Evolutionary conservation across 1,284 basidiomycete species (phyloP).

Genomic region (Meripilus lineatus): DNA sequence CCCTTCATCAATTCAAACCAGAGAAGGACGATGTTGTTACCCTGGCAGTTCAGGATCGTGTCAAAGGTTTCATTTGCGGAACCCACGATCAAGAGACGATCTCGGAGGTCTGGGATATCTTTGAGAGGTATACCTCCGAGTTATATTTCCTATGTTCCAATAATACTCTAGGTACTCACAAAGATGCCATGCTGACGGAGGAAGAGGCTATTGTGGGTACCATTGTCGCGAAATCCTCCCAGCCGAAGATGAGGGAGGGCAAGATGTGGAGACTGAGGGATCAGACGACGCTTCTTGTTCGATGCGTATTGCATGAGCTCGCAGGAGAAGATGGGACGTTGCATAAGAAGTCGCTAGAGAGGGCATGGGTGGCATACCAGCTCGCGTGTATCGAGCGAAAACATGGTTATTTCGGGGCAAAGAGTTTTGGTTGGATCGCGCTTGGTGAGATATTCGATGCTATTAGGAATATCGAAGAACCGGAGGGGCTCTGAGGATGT

Average conservation of each 20-base stretch:
- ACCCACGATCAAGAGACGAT: background rate
- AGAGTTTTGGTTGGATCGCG: slow-evolving; percentile 58
- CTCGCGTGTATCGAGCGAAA: slow-evolving; percentile 32
- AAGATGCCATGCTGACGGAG: slow-evolving; percentile 16
- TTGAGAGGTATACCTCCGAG: slow-evolving; percentile 16
- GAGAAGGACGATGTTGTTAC: background rate
- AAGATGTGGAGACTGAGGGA: slow-evolving; percentile 50
- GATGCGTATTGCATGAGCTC: slow-evolving; percentile 41
- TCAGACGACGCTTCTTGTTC: slow-evolving; percentile 46
- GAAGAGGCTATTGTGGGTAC: slow-evolving; percentile 26
- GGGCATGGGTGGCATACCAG: slow-evolving; percentile 50
- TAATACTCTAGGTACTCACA: slow-evolving; percentile 12
- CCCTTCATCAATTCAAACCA: background rate
- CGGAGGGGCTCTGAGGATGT: slow-evolving; percentile 16
- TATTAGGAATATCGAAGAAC: slow-evolving; percentile 31
- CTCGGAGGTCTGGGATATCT: slow-evolving; percentile 6
- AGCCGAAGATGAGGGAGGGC: slow-evolving; percentile 43
- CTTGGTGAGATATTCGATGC: slow-evolving; percentile 47
- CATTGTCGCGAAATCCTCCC: slow-evolving; percentile 21
- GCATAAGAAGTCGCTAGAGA: slow-evolving; percentile 34
- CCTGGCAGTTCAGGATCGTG: background rate
- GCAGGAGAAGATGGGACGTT: slow-evolving; percentile 38
- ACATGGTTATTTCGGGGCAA: slow-evolving; percentile 51
- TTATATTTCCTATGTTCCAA: slow-evolving; percentile 18
- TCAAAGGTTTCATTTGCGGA: background rate